Base-by-base conservation (phyloP, 257 asterid genomes). In the Linderniella brevidens region DNA sequence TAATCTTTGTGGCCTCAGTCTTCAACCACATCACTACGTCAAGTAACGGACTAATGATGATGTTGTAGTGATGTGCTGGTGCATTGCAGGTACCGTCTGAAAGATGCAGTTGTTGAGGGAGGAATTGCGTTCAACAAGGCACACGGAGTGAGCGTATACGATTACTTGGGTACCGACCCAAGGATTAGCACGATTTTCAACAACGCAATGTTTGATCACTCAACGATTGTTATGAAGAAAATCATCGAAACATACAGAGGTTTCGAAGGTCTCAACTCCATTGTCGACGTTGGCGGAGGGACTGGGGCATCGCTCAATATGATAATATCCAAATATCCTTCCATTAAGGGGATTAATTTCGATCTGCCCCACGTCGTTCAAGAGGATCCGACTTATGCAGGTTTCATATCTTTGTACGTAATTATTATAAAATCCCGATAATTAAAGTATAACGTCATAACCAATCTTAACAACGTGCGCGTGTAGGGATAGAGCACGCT, bases 241-340 rank as follows among this genome's bases (percentile, higher is more conserved):
- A 59, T 74, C 32, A 54, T 75, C 4, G 49, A 62, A 6, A 39
- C 11, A 6, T 76, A 72, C 48, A 4, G 48, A 0, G 85, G 80
- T 1, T 76, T 76, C 14, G 61, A 62, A 3, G 63, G 72, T 13
- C 19, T 76, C 5, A 41, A 35, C 12, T 18, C 64, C 0, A 16
- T 76, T 8, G 71, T 76, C 0, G 85, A 76, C 50, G 85, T 76
- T 16, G 85, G 77, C 12, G 80, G 85, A 0, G 85, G 80, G 35
- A 52, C 13, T 0, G 80, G 85, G 3, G 55, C 72, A 1, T 20
- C 70, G 0, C 63, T 69, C 8, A 53, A 54, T 4, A 48, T 60
- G 57, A 66, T 76, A 19, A 11, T 49, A 0, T 53, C 75, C 41
- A 63, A 54, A 32, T 58, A 68, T 45, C 80, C 75, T 0, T 38